These are phyloP conservation scores for Cladosporium sp. DNA, from an alignment of 2,329 filamentous ascomycete species.

Conservation along the genomic window DNA sequence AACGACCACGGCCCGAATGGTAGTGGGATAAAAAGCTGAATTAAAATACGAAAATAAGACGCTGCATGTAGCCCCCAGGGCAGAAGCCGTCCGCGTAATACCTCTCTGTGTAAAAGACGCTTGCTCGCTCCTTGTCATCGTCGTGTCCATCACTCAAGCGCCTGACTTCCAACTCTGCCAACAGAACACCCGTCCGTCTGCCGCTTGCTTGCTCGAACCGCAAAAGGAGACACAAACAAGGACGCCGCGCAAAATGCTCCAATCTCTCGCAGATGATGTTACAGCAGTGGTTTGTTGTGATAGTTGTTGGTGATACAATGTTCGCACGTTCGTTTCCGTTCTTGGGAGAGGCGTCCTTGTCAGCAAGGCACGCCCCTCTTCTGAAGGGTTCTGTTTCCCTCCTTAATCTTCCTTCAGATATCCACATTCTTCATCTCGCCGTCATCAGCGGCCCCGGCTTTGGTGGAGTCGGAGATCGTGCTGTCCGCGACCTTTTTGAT, in stretches of 20 bases:
- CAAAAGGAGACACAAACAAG: background rate
- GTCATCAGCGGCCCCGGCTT: conserved; percentile 15
- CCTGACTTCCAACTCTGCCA: too few relatives aligned
- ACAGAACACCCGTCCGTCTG: too few relatives aligned
- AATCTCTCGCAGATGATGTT: background rate
- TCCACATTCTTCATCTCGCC: conserved; percentile 45
- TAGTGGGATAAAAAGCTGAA: background rate
- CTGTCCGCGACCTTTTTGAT: conserved; percentile 13
- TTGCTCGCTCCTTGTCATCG: background rate
- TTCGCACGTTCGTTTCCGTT: background rate
- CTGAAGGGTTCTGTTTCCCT: background rate
- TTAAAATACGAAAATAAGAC: background rate
- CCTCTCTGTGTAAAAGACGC: background rate
- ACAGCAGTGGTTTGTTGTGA: background rate
- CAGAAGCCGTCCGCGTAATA: too few relatives aligned
- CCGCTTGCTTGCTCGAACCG: too few relatives aligned
- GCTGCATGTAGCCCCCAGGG: background rate
- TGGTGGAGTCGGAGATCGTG: conserved; percentile 12
- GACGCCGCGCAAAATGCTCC: background rate
- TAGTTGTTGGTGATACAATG: background rate
- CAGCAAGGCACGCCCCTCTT: background rate
- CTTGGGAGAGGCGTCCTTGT: background rate
- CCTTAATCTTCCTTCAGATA: conserved; percentile 29
- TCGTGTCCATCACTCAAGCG: too few relatives aligned
- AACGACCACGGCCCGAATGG: too few relatives aligned